Evolutionary conservation across 176 grass and related monocot genomes (phyloP).

Genomic region (Musa itinerans): DNA sequence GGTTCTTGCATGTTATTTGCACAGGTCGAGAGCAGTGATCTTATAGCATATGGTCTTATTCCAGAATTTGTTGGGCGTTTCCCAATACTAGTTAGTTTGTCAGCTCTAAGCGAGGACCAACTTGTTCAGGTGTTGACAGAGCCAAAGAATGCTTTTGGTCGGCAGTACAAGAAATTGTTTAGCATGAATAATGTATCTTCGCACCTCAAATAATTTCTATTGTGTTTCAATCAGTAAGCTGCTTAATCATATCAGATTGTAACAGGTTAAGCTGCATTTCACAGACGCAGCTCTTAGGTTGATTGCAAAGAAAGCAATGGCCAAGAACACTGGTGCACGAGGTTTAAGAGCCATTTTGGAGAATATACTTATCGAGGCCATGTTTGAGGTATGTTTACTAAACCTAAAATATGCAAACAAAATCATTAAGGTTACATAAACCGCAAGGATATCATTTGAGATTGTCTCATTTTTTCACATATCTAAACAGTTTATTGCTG

Average conservation of each 20-base stretch:
- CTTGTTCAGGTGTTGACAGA: slow-evolving; percentile 90
- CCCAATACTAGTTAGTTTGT: slow-evolving; percentile 82
- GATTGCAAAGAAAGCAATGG: slow-evolving; percentile 89
- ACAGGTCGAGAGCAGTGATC: slow-evolving; percentile 95
- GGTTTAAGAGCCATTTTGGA: slow-evolving; percentile 94
- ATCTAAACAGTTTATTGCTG: neutral
- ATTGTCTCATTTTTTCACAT: no score
- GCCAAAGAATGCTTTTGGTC: slow-evolving; percentile 85
- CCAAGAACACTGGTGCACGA: slow-evolving; percentile 88
- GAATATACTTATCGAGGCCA: slow-evolving; percentile 91
- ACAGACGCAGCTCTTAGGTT: slow-evolving; percentile 81
- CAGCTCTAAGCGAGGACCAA: slow-evolving; percentile 79
- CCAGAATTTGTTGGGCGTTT: slow-evolving; percentile 99
- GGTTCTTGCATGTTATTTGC: slow-evolving; percentile 1
- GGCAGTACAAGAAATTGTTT: slow-evolving; percentile 96
- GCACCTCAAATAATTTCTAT: neutral
- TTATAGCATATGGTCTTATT: slow-evolving; percentile 95
- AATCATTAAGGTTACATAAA: no score
- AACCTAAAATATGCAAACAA: neutral
- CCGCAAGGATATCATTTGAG: no score
- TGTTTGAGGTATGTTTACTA: slow-evolving; percentile 76
- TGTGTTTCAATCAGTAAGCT: neutral
- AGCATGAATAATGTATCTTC: slow-evolving; percentile 92
- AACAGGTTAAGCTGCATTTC: slow-evolving; percentile 95
- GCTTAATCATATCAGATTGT: slow-evolving; percentile 11